A percentile compares a stretch with the other conserved stretches of the same genome.
Evolutionary conservation across 1,284 basidiomycete species (phyloP).

Genomic region (Microbotryum silenes-acaulis): DNA sequence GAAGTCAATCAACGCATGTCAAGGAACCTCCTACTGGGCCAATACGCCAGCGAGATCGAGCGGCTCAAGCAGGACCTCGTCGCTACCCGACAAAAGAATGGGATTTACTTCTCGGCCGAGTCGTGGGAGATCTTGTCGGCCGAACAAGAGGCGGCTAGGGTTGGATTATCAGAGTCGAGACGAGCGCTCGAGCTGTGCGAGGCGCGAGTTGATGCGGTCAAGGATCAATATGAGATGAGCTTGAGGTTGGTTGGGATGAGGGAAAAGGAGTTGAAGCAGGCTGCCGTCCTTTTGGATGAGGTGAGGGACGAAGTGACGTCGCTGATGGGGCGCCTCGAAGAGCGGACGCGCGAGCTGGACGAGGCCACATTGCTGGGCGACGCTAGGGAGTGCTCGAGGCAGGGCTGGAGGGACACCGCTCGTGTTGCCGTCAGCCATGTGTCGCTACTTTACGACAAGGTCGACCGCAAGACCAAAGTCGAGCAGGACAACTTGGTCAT

Average conservation of each 20-base stretch:
- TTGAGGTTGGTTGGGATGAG: conserved; percentile 53
- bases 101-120: conserved; percentile 83
- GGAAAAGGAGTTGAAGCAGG: conserved; percentile 26
- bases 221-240: conserved; percentile 80
- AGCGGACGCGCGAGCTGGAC: conserved; percentile 9
- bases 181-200: conserved; percentile 75
- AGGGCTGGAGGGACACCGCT: conserved; percentile 31
- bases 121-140: conserved; percentile 73
- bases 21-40: conserved; percentile 82
- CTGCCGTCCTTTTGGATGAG: conserved; percentile 23
- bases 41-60: conserved; percentile 93
- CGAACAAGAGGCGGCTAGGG: conserved; percentile 65
- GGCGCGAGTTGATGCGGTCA: conserved; percentile 54
- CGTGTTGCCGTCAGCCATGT: conserved; percentile 25
- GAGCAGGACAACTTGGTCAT: conserved; percentile 17
- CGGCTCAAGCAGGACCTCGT: conserved; percentile 82
- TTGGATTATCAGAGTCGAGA: conserved; percentile 69
- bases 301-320: conserved; percentile 20
- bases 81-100: conserved; percentile 87
- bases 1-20: conserved; percentile 93
- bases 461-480: conserved; percentile 27
- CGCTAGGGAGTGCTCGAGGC: conserved; percentile 27
- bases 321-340: conserved; percentile 8
- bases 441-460: too few relatives aligned
- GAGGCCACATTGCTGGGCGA: conserved; percentile 26